Evolutionary conservation across 2,329 filamentous ascomycete species (phyloP).

Genomic region (Pseudogymnoascus sp.): DNA sequence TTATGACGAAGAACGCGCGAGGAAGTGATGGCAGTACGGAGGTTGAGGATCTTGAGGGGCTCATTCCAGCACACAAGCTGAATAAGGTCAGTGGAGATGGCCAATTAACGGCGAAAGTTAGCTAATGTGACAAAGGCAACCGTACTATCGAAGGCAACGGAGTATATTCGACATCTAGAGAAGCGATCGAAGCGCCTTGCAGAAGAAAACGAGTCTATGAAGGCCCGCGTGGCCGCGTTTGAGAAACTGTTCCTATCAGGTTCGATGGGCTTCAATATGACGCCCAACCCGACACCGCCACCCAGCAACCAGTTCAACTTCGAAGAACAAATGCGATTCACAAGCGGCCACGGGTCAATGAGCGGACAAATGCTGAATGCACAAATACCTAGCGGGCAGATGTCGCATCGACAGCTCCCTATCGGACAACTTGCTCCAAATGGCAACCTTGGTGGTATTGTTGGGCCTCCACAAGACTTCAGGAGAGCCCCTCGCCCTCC

Average conservation of each 20-base stretch:
- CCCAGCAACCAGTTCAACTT: slow-evolving; percentile 29
- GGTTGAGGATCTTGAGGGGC: slow-evolving; percentile 69
- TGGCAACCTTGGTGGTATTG: slow-evolving; percentile 47
- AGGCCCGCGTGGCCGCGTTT: slow-evolving; percentile 64
- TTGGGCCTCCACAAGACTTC: slow-evolving; percentile 58
- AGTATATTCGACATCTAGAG: slow-evolving; percentile 90
- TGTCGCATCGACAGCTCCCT: slow-evolving; percentile 12
- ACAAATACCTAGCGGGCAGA: neutral
- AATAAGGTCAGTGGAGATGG: slow-evolving; percentile 77
- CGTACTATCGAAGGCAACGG: slow-evolving; percentile 86
- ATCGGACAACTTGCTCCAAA: slow-evolving; percentile 22
- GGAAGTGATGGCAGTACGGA: slow-evolving; percentile 65
- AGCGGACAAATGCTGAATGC: neutral
- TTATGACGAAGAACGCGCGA: slow-evolving; percentile 64
- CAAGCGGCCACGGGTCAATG: neutral
- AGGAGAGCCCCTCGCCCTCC: slow-evolving; percentile 26
- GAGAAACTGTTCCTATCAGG: slow-evolving; percentile 72
- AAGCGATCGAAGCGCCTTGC: slow-evolving; percentile 75
- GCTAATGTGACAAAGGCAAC: slow-evolving; percentile 7
- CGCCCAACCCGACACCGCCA: slow-evolving; percentile 34
- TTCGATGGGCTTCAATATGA: slow-evolving; percentile 52
- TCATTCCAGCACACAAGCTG: slow-evolving; percentile 82
- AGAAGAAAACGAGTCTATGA: slow-evolving; percentile 74
- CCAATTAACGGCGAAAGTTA: neutral
- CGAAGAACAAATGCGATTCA: neutral